Conservation (phyloP, 768 basidiomycete species). For the Coprinellus micaceus region DNA sequence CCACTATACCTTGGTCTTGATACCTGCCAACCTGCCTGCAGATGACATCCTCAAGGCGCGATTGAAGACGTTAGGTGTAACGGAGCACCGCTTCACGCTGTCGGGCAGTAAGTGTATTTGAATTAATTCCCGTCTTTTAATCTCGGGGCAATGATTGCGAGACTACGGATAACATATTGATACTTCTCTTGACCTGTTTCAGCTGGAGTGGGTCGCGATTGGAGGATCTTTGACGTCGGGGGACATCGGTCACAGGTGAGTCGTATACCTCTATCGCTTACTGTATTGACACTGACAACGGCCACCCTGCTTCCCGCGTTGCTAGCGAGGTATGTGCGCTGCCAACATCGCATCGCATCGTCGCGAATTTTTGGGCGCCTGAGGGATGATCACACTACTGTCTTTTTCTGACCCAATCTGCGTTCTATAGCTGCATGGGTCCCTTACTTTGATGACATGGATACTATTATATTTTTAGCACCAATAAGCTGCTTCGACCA, state of each 20-base stretch:
- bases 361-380: neutral
- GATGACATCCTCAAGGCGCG: slow-evolving; percentile 73
- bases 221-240: slow-evolving; percentile 52
- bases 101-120: slow-evolving; percentile 32
- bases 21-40: slow-evolving; percentile 17
- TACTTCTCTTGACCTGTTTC: no score
- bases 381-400: neutral
- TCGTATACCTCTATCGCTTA: slow-evolving; percentile 11
- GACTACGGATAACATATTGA: no score
- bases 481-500: slow-evolving; percentile 72
- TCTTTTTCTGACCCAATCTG: neutral
- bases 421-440: slow-evolving; percentile 46
- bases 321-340: slow-evolving; percentile 1
- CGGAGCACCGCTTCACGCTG: slow-evolving; percentile 68
- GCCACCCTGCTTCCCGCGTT: neutral
- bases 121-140: neutral
- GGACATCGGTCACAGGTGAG: slow-evolving; percentile 65
- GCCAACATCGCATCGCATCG: neutral
- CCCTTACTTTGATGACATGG: slow-evolving; percentile 67
- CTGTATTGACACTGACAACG: neutral
- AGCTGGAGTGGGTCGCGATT: slow-evolving; percentile 32
- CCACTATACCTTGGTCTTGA: neutral
- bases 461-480: slow-evolving; percentile 68
- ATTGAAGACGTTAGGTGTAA: slow-evolving; percentile 64
- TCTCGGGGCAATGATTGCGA: no score